These are phyloP conservation scores for Eucalyptus regnans DNA, from an alignment of 345 rosid genomes.

Conservation along the genomic window DNA sequence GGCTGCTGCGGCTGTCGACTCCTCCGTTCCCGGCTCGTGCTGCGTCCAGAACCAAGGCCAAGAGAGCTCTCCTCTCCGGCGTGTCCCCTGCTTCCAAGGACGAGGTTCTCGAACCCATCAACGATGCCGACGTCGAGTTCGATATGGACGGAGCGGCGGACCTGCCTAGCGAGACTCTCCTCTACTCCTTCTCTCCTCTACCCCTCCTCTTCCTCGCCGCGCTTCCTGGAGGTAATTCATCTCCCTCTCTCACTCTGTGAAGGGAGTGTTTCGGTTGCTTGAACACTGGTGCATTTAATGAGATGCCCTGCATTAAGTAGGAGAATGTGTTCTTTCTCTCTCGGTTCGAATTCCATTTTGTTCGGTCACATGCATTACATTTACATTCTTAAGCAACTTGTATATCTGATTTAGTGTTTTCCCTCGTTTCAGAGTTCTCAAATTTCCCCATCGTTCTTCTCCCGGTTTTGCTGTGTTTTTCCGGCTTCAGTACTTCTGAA, in stretches of 20 bases:
- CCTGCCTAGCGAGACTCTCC: slow-evolving; percentile 28
- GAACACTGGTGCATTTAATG: neutral
- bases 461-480: neutral
- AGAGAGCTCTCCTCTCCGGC: neutral
- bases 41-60: neutral
- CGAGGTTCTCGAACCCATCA: neutral
- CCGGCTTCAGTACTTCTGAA: neutral
- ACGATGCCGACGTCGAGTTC: neutral
- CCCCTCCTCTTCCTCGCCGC: slow-evolving; percentile 57
- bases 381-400: neutral
- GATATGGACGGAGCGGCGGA: neutral
- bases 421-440: neutral
- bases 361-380: rapidly evolving
- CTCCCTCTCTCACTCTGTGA: neutral
- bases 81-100: slow-evolving; percentile 10
- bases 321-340: neutral
- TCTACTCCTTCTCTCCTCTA: slow-evolving; percentile 62
- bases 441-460: neutral
- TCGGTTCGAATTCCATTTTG: neutral
- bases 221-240: slow-evolving; percentile 72
- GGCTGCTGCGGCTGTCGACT: neutral
- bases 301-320: neutral
- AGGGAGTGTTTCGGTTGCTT: neutral
- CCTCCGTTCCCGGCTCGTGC: neutral
- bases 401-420: neutral